Conservation (phyloP, 768 basidiomycete species). For the Vararia minispora region DNA sequence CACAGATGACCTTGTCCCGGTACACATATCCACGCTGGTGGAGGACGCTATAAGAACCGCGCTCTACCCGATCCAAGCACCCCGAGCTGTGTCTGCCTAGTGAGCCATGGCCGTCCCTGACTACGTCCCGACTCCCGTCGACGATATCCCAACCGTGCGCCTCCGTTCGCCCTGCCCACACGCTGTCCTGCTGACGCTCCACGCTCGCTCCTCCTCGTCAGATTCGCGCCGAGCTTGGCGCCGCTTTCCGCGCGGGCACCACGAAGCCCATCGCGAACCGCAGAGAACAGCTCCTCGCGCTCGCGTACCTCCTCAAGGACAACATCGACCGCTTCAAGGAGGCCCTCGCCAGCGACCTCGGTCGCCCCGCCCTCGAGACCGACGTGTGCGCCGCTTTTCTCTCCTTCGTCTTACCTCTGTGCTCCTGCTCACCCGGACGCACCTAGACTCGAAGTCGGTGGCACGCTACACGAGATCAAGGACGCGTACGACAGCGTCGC, state of each 20-base stretch:
- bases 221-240: conserved; percentile 45
- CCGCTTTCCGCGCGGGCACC: conserved; percentile 56
- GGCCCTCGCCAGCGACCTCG: conserved; percentile 50
- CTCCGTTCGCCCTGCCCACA: background rate
- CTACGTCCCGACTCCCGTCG: conserved; percentile 13
- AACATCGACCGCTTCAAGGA: conserved; percentile 50
- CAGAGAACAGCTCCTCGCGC: conserved; percentile 65
- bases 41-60: too few relatives aligned
- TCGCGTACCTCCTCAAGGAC: conserved; percentile 66
- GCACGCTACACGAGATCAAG: conserved; percentile 40
- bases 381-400: conserved; percentile 28
- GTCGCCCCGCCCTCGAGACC: conserved; percentile 48
- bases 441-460: conserved; percentile 48
- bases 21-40: too few relatives aligned
- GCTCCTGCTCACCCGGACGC: background rate
- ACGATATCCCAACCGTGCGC: conserved; percentile 17
- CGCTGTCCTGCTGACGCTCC: background rate
- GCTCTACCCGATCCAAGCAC: too few relatives aligned
- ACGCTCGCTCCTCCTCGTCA: conserved; percentile 15
- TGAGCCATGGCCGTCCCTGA: conserved; percentile 1
- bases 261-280: conserved; percentile 55
- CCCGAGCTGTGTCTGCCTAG: too few relatives aligned
- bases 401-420: background rate
- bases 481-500: conserved; percentile 51
- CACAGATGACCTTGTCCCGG: too few relatives aligned